Evolutionary conservation across 768 basidiomycete species (phyloP).

Genomic region (Cyathus striatus): DNA sequence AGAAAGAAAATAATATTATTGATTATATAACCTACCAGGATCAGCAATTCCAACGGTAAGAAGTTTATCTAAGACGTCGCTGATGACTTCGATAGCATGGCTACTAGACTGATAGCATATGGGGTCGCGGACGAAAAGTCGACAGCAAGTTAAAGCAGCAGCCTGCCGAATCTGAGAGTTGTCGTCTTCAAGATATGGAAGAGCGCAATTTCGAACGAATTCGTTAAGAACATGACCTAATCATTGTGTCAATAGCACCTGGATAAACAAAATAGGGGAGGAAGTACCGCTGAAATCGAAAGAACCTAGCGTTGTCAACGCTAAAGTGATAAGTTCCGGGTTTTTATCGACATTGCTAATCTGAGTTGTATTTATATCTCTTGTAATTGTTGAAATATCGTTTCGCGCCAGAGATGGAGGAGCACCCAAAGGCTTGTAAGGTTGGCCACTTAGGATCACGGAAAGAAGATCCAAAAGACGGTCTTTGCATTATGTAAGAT

Average conservation of each 20-base stretch:
- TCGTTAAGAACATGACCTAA: conserved; percentile 91
- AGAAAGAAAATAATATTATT: conserved; percentile 2
- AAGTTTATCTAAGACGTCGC: conserved; percentile 96
- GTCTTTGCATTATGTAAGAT: conserved; percentile 42
- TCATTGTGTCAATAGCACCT: conserved; percentile 5
- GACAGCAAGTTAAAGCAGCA: conserved; percentile 89
- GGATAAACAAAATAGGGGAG: neutral
- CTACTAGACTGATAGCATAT: conserved; percentile 95
- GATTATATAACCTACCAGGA: conserved; percentile 53
- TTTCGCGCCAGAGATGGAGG: conserved; percentile 56
- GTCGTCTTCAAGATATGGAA: conserved; percentile 94
- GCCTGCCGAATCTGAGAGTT: conserved; percentile 81
- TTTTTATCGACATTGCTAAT: conserved; percentile 53
- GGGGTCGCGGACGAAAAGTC: conserved; percentile 88
- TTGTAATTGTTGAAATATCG: conserved; percentile 42
- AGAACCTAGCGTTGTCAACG: conserved; percentile 78
- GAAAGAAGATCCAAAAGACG: conserved; percentile 87
- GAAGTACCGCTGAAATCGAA: conserved; percentile 89
- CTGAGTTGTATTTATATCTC: conserved; percentile 50
- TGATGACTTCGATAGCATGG: conserved; percentile 94
- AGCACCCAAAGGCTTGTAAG: conserved; percentile 86
- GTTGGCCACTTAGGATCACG: conserved; percentile 71
- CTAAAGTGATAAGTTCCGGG: conserved; percentile 71
- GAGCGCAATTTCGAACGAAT: conserved; percentile 85
- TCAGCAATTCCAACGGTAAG: conserved; percentile 94